phyloP scores from a whole-genome alignment of 805 yeast genomes.

The Pichia heedii region DNA sequence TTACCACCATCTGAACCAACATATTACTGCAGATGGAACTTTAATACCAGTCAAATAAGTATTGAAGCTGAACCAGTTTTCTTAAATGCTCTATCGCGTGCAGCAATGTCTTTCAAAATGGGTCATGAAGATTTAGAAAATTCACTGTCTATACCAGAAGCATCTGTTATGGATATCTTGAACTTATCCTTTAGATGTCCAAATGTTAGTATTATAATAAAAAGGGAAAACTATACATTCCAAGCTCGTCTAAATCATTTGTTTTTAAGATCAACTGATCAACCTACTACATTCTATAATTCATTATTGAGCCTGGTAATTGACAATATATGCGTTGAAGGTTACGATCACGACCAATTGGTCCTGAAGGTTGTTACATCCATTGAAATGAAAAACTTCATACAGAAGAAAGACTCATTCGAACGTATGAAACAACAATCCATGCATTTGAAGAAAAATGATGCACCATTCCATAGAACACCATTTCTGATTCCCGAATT shows the following conservation, averaged over 20 bases:
- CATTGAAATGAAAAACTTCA: conserved; percentile 49
- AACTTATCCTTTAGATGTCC: conserved; percentile 51
- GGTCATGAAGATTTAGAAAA: conserved; percentile 74
- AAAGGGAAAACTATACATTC: conserved; percentile 23
- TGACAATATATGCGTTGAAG: conserved; percentile 34
- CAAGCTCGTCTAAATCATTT: conserved; percentile 21
- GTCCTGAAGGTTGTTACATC: conserved; percentile 47
- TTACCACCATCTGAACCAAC: conserved; percentile 84
- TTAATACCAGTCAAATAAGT: conserved; percentile 51
- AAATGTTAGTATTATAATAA: conserved; percentile 34
- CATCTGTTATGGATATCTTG: conserved; percentile 59
- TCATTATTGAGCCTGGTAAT: conserved; percentile 41
- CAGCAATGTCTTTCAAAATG: conserved; percentile 43
- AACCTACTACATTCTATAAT: conserved; percentile 59
- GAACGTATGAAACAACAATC: conserved; percentile 48
- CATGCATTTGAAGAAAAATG: conserved; percentile 57
- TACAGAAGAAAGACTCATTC: conserved; percentile 39
- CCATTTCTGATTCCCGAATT: conserved; percentile 58
- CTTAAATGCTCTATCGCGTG: conserved; percentile 33
- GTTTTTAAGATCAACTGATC: conserved; percentile 49
- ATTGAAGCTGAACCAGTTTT: conserved; percentile 44
- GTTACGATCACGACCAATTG: conserved; percentile 11
- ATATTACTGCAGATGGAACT: conserved; percentile 85
- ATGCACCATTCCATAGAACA: conserved; percentile 74
- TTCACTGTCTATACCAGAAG: conserved; percentile 47